phyloP scores from a whole-genome alignment of 108 stramenopile species.

The Aurantiochytrium sp. region DNA sequence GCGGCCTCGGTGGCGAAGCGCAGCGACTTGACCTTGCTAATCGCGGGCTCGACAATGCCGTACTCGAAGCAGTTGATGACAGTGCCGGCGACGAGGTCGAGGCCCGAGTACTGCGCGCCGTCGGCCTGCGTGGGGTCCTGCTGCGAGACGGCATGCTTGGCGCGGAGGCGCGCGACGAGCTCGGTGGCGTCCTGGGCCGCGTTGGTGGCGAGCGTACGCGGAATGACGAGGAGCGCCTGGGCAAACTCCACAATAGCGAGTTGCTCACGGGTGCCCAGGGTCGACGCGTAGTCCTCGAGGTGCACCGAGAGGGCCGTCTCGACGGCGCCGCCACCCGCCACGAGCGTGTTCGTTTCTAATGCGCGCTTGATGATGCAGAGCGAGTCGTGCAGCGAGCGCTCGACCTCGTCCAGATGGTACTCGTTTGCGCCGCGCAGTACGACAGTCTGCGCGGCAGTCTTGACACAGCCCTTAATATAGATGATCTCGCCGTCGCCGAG shows the following conservation, averaged over 20 bases:
- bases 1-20: conserved; percentile 98
- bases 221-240: conserved; percentile 96
- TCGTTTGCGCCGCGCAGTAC: conserved; percentile 98
- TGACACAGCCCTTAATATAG: conserved; percentile 81
- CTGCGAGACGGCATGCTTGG: conserved; percentile 70
- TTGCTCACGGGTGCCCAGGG: conserved; percentile 89
- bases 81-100: conserved; percentile 78
- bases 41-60: conserved; percentile 98
- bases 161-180: conserved; percentile 85
- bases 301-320: conserved; percentile 89
- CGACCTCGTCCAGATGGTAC: conserved; percentile 99
- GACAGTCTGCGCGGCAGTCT: conserved; percentile 85
- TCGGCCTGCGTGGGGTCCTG: conserved; percentile 34
- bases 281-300: conserved; percentile 87
- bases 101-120: conserved; percentile 71
- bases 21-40: conserved; percentile 96
- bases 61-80: conserved; percentile 85
- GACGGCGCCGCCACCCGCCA: conserved; percentile 96
- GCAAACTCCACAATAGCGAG: conserved; percentile 96
- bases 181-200: conserved; percentile 98
- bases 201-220: conserved; percentile 92
- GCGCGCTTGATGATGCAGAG: conserved; percentile 95
- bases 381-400: conserved; percentile 94
- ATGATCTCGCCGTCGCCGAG: conserved; percentile 98
- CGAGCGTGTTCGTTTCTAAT: conserved; percentile 90